phyloP scores from a whole-genome alignment of 371 early-diverging fungal genomes.

The Mortierella sp. region DNA sequence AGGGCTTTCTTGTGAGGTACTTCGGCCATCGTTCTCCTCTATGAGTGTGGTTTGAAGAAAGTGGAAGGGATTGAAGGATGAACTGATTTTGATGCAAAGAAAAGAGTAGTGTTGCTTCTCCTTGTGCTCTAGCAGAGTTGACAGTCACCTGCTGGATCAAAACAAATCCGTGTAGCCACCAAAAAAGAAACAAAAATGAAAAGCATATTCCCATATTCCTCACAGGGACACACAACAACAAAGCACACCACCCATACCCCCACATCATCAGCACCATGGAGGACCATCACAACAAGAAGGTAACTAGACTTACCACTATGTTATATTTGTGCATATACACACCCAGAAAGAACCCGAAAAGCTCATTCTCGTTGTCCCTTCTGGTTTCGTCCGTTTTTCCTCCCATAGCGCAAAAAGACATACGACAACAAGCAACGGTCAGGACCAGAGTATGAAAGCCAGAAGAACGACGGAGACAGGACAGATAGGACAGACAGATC shows the following conservation, averaged over 20 bases:
- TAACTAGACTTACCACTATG: background rate
- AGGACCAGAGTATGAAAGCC: conserved; percentile 61
- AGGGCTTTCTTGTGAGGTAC: conserved; percentile 55
- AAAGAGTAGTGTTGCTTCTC: background rate
- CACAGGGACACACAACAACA: background rate
- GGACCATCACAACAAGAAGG: conserved; percentile 33
- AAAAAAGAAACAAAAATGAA: conserved; percentile 8
- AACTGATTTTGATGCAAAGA: conserved; percentile 1
- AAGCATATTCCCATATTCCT: background rate
- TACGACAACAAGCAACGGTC: conserved; percentile 63
- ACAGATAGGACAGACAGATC: conserved; percentile 9
- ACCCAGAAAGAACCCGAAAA: no score
- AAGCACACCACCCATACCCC: no score
- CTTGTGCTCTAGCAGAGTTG: background rate
- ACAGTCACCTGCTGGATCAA: background rate
- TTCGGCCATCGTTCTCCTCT: conserved; percentile 20
- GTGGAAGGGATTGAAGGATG: background rate
- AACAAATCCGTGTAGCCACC: conserved; percentile 4
- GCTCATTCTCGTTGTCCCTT: background rate
- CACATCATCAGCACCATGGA: no score
- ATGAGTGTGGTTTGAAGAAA: background rate
- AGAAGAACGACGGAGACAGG: conserved; percentile 28
- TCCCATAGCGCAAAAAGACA: conserved; percentile 52
- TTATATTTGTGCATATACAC: no score
- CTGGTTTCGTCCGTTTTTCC: background rate